Evolutionary conservation across 108 stramenopile genomes (phyloP).

Genomic region (Stephanodiscus triporus): DNA sequence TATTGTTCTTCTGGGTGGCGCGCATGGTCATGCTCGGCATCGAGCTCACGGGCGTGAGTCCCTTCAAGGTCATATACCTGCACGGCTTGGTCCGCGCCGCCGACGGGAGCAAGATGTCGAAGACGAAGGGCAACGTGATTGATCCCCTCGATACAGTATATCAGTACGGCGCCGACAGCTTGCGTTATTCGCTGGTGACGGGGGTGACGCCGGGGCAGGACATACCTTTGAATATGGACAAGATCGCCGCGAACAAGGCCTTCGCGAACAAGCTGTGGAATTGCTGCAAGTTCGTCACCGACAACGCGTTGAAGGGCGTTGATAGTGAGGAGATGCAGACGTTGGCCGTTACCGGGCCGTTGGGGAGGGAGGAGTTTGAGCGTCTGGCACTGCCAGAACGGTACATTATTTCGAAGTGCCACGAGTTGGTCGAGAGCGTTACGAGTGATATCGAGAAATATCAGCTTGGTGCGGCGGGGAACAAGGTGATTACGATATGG

Average conservation of each 20-base stretch:
- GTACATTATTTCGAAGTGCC: constrained; percentile 92
- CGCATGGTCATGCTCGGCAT: constrained; percentile 98
- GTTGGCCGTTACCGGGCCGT: constrained; percentile 78
- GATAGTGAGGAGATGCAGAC: constrained; percentile 55
- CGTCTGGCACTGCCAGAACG: constrained; percentile 76
- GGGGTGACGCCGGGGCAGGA: constrained; percentile 96
- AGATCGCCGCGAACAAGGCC: constrained; percentile 84
- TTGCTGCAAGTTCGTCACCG: constrained; percentile 90
- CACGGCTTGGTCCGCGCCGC: constrained; percentile 96
- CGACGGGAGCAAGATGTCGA: constrained; percentile 98
- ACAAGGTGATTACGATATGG: constrained; percentile 50
- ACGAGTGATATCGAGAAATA: constrained; percentile 89
- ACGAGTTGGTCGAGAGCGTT: constrained; percentile 81
- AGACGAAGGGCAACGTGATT: constrained; percentile 98
- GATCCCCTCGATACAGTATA: constrained; percentile 97
- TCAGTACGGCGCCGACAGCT: constrained; percentile 90
- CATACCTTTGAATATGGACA: constrained; percentile 92
- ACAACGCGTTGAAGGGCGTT: constrained; percentile 82
- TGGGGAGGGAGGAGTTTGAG: constrained; percentile 80
- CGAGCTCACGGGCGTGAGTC: constrained; percentile 88
- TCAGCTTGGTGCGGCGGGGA: constrained; percentile 86
- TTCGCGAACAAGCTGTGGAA: constrained; percentile 99
- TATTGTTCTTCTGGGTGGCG: constrained; percentile 99
- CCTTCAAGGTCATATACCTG: constrained; percentile 93
- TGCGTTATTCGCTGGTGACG: constrained; percentile 92